Conservation (phyloP, 176 grass and related monocot species). For the Guadua angustifolia region DNA sequence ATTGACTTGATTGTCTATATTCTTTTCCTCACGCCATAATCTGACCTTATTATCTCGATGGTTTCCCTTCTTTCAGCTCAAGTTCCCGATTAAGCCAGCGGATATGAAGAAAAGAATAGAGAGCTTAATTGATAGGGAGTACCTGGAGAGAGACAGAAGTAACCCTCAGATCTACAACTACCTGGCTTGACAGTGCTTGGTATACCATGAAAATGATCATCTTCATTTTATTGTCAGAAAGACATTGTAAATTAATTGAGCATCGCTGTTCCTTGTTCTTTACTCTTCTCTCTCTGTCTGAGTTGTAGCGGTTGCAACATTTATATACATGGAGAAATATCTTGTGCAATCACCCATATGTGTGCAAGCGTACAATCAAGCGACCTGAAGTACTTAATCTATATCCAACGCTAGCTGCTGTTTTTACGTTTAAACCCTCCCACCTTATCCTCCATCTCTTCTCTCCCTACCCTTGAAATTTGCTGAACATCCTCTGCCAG, state of each 20-base stretch:
- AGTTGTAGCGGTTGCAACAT: slow-evolving; percentile 37
- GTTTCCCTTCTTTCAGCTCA: slow-evolving; percentile 67
- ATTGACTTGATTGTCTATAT: background rate
- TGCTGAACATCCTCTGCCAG: no score
- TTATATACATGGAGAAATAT: no score
- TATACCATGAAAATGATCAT: background rate
- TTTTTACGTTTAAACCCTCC: no score
- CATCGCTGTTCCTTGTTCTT: slow-evolving; percentile 35
- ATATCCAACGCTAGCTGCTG: no score
- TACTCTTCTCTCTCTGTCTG: slow-evolving; percentile 41
- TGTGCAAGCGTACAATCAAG: no score
- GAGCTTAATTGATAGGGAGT: slow-evolving; percentile 94
- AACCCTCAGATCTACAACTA: slow-evolving; percentile 99
- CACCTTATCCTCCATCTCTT: no score
- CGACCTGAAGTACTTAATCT: no score
- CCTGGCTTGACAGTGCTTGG: slow-evolving; percentile 67
- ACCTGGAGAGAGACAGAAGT: slow-evolving; percentile 92
- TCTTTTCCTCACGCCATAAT: background rate
- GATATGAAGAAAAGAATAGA: slow-evolving; percentile 99
- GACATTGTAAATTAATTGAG: slow-evolving; percentile 57
- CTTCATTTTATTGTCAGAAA: slow-evolving; percentile 35
- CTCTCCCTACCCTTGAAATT: no score
- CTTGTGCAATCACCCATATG: no score
- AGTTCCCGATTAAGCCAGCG: slow-evolving; percentile 95
- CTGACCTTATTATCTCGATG: slow-evolving; percentile 2